Conservation (phyloP, 2,329 filamentous ascomycete species). For the Nothomitra cinnamomea region DNA sequence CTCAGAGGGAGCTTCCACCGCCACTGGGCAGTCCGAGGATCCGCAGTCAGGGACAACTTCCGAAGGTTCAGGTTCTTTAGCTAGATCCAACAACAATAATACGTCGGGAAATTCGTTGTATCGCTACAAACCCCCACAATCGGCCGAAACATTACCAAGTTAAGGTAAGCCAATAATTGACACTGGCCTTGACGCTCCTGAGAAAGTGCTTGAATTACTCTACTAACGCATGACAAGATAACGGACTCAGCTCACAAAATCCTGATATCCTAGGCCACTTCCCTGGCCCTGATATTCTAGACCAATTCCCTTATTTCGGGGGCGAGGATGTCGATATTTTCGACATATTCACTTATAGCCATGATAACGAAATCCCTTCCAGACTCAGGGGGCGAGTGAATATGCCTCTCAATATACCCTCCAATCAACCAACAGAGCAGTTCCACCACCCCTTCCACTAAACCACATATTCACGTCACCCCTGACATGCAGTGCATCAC, state of each 20-base stretch:
- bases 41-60: neutral
- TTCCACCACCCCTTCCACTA: neutral
- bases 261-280: neutral
- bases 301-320: neutral
- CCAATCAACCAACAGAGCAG: neutral
- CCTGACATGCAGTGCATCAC: neutral
- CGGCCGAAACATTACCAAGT: neutral
- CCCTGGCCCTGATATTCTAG: neutral
- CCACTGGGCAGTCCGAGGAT: neutral
- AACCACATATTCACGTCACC: neutral
- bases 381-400: neutral
- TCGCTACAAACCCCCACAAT: neutral
- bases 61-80: neutral
- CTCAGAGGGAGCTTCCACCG: no score
- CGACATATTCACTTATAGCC: no score
- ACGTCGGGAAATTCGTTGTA: neutral
- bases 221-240: neutral
- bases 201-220: neutral
- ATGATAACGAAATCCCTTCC: neutral
- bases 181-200: neutral
- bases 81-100: neutral
- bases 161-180: neutral
- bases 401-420: neutral
- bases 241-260: neutral
- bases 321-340: neutral